Evolutionary conservation across 176 grass and related monocot species (phyloP).

Genomic region (Paspalum vaginatum): DNA sequence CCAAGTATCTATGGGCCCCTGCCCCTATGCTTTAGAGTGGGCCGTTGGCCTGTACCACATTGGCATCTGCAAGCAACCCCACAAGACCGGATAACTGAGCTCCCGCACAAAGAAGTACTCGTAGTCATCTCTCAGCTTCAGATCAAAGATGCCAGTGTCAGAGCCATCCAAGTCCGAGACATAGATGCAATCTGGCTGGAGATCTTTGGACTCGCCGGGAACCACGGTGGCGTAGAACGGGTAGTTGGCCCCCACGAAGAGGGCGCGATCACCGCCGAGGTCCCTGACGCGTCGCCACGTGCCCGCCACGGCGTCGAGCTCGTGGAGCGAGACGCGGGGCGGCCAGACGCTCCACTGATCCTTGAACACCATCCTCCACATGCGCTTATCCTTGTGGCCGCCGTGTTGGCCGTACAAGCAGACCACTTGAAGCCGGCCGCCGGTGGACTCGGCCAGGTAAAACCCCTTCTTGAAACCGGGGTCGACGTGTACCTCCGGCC

Average conservation of each 20-base stretch:
- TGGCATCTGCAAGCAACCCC: background rate
- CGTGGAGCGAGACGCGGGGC: background rate
- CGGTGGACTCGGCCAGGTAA: background rate
- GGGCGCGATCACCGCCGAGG: background rate
- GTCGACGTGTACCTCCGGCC: background rate
- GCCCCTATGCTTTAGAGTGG: background rate
- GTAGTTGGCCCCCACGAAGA: conserved; percentile 15
- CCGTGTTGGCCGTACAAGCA: background rate
- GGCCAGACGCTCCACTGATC: background rate
- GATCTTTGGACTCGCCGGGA: no score
- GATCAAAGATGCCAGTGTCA: background rate
- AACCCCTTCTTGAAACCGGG: rapidly evolving
- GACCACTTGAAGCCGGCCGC: background rate
- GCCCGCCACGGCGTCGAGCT: background rate
- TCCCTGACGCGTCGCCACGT: background rate
- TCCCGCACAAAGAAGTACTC: rapidly evolving
- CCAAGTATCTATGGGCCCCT: background rate
- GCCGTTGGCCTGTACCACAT: background rate
- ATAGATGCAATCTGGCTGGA: background rate
- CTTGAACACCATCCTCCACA: background rate
- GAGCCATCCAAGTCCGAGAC: background rate
- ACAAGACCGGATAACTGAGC: background rate
- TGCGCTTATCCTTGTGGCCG: rapidly evolving
- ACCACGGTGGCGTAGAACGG: background rate
- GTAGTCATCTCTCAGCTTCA: background rate